These are phyloP conservation scores for Polymyxa betae DNA, from an alignment of 208 protist genomes.

Conservation along the genomic window DNA sequence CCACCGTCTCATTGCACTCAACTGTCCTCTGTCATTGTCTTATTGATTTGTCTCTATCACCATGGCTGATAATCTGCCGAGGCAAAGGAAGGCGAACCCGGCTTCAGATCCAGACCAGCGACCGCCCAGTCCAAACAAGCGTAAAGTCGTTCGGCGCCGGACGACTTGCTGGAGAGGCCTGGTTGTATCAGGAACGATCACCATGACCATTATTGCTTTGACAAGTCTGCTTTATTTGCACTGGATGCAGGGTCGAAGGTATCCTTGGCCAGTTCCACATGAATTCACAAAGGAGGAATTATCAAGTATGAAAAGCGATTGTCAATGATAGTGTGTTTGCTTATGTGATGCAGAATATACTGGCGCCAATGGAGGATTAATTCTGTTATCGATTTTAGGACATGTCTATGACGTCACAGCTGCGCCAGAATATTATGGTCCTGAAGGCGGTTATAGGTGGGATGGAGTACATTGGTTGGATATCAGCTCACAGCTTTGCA, in stretches of 20 bases:
- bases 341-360: background rate
- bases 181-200: background rate
- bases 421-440: conserved; percentile 46
- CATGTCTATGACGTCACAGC: conserved; percentile 31
- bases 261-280: conserved; percentile 30
- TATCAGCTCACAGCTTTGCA: too few species aligned
- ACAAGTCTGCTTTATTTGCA: background rate
- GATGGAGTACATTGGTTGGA: too few species aligned
- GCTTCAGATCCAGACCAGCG: too few species aligned
- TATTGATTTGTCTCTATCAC: background rate
- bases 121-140: too few species aligned
- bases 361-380: background rate
- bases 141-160: background rate
- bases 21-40: background rate
- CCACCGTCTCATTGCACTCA: too few species aligned
- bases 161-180: background rate
- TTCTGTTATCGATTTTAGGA: conserved; percentile 37
- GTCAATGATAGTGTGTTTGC: background rate
- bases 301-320: background rate
- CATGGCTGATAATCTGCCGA: background rate
- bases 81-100: background rate
- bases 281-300: conserved; percentile 33
- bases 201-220: background rate
- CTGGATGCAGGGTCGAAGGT: background rate
- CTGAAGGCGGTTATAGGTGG: background rate